phyloP scores from a whole-genome alignment of 2,329 filamentous ascomycete genomes.

The Trichoderma citrinoviride region DNA sequence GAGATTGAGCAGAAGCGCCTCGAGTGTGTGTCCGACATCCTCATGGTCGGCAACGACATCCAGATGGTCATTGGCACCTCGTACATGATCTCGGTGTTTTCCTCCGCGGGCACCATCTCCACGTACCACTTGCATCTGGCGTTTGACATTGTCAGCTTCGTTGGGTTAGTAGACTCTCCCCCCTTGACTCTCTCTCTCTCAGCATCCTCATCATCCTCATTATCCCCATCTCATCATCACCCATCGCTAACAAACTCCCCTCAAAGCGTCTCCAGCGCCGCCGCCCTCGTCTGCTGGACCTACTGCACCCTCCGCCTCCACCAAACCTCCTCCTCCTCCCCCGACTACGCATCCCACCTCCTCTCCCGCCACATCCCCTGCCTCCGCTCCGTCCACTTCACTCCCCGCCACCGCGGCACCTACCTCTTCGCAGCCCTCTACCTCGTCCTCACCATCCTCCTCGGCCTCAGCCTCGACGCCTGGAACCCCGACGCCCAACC shows the following conservation, averaged over 20 bases:
- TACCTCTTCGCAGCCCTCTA: conserved; percentile 32
- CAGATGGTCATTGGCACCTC: conserved; percentile 35
- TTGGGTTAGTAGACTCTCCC: conserved; percentile 27
- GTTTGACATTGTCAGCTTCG: conserved; percentile 36
- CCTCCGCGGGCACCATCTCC: conserved; percentile 29
- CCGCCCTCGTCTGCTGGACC: conserved; percentile 35
- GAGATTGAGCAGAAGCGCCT: conserved; percentile 33
- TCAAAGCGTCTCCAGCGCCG: conserved; percentile 27
- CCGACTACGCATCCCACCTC: not conserved
- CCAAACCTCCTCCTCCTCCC: not conserved
- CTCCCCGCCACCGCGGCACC: conserved; percentile 29
- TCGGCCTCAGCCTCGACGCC: conserved; percentile 29
- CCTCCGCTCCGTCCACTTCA: conserved; percentile 20
- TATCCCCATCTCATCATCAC: not conserved
- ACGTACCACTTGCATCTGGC: conserved; percentile 35
- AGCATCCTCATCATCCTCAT: not conserved
- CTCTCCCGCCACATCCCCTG: not conserved
- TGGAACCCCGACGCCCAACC: conserved; percentile 28
- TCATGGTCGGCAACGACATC: conserved; percentile 36
- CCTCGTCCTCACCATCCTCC: conserved; percentile 31
- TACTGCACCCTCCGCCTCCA: conserved; percentile 27
- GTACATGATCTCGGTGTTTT: conserved; percentile 33
- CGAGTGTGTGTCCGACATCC: conserved; percentile 33
- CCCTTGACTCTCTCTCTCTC: not conserved
- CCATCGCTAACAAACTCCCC: not conserved